A percentile compares a stretch with the other conserved stretches of the same genome.
Evolutionary conservation across 108 stramenopile species (phyloP).

Genomic region (Skeletonema costatum): DNA sequence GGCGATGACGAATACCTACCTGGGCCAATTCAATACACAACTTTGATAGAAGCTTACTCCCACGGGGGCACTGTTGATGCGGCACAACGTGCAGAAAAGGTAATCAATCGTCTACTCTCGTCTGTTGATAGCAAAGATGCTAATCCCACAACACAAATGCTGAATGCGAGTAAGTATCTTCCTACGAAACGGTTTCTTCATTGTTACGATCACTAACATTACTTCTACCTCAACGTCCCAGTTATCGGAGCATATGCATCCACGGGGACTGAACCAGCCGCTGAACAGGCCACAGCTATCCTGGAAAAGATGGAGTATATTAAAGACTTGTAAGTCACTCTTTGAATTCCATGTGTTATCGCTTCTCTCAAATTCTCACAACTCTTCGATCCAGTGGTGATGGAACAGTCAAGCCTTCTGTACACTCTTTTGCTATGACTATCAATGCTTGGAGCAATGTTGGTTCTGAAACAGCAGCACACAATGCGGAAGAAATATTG

Average conservation of each 20-base stretch:
- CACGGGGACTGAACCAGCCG: conserved; percentile 50
- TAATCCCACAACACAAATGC: conserved; percentile 29
- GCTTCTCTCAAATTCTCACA: neutral
- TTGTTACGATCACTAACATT: neutral
- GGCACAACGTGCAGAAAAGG: conserved; percentile 25
- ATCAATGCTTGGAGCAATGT: conserved; percentile 52
- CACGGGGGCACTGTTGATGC: conserved; percentile 22
- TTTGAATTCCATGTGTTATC: neutral
- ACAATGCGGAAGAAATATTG: conserved; percentile 53
- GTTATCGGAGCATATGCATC: conserved; percentile 37
- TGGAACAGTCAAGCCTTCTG: conserved; percentile 29
- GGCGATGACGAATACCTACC: conserved; percentile 34
- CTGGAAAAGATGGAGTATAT: conserved; percentile 61
- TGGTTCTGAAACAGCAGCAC: conserved; percentile 16
- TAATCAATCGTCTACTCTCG: conserved; percentile 23
- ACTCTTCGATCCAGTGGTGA: conserved; percentile 4
- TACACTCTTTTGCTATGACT: conserved; percentile 36
- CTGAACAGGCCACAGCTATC: conserved; percentile 60
- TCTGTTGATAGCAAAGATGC: neutral
- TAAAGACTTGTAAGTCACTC: conserved; percentile 19
- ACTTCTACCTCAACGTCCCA: neutral
- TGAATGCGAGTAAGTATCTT: conserved; percentile 13
- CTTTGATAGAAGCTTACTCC: conserved; percentile 42
- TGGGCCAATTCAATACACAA: conserved; percentile 35
- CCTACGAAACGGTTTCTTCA: neutral